These are phyloP conservation scores for Rachicladosporium sp. DNA, from an alignment of 2,329 filamentous ascomycete species.

Conservation along the genomic window DNA sequence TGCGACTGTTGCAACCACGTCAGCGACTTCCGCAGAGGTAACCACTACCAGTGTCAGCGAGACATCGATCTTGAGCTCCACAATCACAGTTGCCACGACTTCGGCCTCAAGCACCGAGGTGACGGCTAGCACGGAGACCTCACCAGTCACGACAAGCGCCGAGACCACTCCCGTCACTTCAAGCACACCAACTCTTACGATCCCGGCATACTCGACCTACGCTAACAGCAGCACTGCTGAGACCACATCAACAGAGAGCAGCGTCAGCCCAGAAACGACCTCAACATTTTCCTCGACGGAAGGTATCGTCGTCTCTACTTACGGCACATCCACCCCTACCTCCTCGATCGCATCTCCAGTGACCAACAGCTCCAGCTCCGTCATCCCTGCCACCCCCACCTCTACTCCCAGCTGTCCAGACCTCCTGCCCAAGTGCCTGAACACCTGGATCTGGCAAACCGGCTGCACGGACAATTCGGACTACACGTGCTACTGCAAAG, in stretches of 20 bases:
- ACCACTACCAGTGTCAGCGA: constrained; percentile 6
- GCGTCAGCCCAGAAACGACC: constrained; percentile 2
- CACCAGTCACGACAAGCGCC: constrained; percentile 6
- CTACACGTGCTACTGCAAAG: constrained; percentile 73
- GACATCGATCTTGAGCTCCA: constrained; percentile 4
- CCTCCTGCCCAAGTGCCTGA: constrained; percentile 76
- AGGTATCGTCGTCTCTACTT: neutral
- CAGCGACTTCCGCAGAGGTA: constrained; percentile 9
- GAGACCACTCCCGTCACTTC: constrained; percentile 1
- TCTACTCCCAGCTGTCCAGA: constrained; percentile 41
- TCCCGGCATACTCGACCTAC: constrained; percentile 2
- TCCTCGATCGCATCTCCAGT: neutral
- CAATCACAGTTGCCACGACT: constrained; percentile 4
- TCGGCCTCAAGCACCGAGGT: constrained; percentile 3
- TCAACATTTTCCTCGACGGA: neutral
- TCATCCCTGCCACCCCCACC: constrained; percentile 1
- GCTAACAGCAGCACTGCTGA: constrained; percentile 4
- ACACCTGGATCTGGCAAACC: constrained; percentile 70
- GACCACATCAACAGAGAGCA: neutral
- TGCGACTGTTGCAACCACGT: constrained; percentile 1
- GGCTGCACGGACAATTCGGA: constrained; percentile 78
- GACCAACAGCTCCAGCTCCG: constrained; percentile 2
- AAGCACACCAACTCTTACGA: neutral
- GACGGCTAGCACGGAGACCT: constrained; percentile 8
- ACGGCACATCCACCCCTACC: neutral